Percentiles rank a stretch among this genome's conserved stretches.
Evolutionary conservation across 2,329 filamentous ascomycete genomes (phyloP).

Genomic region (Calonectria pseudoreteaudii): DNA sequence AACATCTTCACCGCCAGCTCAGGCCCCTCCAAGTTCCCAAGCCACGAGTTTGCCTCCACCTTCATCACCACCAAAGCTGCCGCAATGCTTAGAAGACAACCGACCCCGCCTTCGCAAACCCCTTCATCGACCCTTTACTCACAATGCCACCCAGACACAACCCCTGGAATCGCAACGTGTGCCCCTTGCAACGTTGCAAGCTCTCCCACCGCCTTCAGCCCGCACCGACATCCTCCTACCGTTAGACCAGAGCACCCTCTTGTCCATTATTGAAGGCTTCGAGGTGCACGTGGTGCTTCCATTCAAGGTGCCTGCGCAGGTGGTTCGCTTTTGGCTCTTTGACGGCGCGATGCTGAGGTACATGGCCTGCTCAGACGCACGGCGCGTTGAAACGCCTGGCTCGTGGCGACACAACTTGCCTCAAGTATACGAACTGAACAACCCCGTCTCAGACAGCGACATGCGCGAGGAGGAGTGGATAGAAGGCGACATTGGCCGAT

Average conservation of each 20-base stretch:
- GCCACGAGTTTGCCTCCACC: slow-evolving; percentile 32
- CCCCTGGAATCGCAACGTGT: slow-evolving; percentile 61
- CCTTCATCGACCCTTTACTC: slow-evolving; percentile 36
- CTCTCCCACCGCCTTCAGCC: slow-evolving; percentile 60
- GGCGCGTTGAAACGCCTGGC: slow-evolving; percentile 45
- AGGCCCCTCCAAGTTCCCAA: slow-evolving; percentile 25
- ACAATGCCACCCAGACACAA: slow-evolving; percentile 43
- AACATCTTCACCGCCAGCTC: slow-evolving; percentile 24
- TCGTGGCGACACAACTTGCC: slow-evolving; percentile 44
- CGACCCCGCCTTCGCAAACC: slow-evolving; percentile 42
- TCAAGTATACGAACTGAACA: slow-evolving; percentile 72
- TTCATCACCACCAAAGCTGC: slow-evolving; percentile 18
- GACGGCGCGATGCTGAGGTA: slow-evolving; percentile 66
- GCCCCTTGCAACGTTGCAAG: slow-evolving; percentile 59
- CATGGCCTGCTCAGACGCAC: slow-evolving; percentile 66
- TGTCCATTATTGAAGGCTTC: slow-evolving; percentile 60
- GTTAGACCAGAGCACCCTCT: slow-evolving; percentile 59
- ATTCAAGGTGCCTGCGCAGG: slow-evolving; percentile 66
- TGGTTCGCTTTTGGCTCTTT: slow-evolving; percentile 74
- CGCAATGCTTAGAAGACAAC: neutral
- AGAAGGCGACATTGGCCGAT: slow-evolving; percentile 61
- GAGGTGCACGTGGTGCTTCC: slow-evolving; percentile 67
- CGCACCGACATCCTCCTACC: slow-evolving; percentile 67
- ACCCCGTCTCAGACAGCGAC: slow-evolving; percentile 63
- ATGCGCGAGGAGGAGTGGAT: slow-evolving; percentile 69